Conservation (phyloP, 129 eudicot genomes). For the Heracleum sosnowskyi region DNA sequence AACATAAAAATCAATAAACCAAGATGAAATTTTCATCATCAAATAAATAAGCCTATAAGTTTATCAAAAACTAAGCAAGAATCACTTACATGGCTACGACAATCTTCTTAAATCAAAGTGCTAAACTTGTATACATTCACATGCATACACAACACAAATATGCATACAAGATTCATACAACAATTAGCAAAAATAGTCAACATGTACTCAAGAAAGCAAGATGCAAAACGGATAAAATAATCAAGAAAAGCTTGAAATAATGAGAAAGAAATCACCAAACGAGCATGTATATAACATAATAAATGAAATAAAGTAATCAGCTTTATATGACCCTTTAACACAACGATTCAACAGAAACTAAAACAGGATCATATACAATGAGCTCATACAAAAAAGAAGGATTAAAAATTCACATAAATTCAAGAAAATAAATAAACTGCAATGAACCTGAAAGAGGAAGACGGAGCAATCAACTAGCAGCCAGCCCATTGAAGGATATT, state of each 20-base stretch:
- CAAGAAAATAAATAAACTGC: background rate
- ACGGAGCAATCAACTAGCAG: background rate
- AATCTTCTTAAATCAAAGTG: background rate
- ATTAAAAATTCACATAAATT: background rate
- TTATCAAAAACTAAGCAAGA: slow-evolving; percentile 11
- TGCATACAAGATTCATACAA: background rate
- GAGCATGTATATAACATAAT: background rate
- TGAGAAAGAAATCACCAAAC: background rate
- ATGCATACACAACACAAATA: background rate
- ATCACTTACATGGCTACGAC: background rate
- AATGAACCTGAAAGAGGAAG: background rate
- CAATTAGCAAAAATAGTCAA: too few species aligned
- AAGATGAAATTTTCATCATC: background rate
- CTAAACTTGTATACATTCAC: background rate
- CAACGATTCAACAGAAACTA: background rate
- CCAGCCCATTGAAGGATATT: background rate
- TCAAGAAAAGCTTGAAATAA: background rate
- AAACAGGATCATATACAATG: background rate
- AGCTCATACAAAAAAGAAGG: too few species aligned
- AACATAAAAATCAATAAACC: background rate
- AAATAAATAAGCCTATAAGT: background rate
- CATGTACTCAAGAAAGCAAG: background rate
- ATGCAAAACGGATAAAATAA: background rate
- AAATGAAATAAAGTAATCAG: background rate
- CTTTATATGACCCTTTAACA: background rate